Percentiles rank a stretch among this genome's conserved stretches.
Conservation (phyloP, 108 stramenopile genomes). For the Chaetoceros muelleri region DNA sequence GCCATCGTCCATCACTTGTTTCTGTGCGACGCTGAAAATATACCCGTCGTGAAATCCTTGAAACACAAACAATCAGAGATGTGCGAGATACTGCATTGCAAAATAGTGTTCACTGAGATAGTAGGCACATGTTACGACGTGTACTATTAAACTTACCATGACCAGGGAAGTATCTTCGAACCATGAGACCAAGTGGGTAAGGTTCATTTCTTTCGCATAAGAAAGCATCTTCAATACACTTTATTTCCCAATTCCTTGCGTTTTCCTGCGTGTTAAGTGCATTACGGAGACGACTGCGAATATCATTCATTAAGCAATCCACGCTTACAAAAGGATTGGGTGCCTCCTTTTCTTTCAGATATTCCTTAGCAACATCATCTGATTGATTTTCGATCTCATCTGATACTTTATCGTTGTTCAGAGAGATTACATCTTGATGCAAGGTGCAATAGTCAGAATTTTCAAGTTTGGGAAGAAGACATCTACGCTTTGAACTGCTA, state of each 20-base stretch:
- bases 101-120: not conserved
- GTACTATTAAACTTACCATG: not conserved
- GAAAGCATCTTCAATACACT: slow-evolving; percentile 27
- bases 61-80: too few species aligned
- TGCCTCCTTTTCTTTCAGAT: too few species aligned
- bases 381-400: not conserved
- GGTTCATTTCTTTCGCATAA: slow-evolving; percentile 20
- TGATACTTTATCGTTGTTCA: not conserved
- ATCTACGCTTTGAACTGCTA: slow-evolving; percentile 13
- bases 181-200: slow-evolving; percentile 25
- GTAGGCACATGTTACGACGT: not conserved
- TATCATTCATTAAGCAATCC: slow-evolving; percentile 6
- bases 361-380: not conserved
- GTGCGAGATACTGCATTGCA: not conserved
- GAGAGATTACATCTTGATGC: slow-evolving; percentile 17
- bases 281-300: slow-evolving; percentile 11
- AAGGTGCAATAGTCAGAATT: slow-evolving; percentile 22
- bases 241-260: slow-evolving; percentile 13
- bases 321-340: not conserved
- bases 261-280: slow-evolving; percentile 13
- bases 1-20: slow-evolving; percentile 10
- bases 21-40: slow-evolving; percentile 20
- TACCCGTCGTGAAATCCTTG: slow-evolving; percentile 34
- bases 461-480: slow-evolving; percentile 11
- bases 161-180: slow-evolving; percentile 24